phyloP scores from a whole-genome alignment of 2,329 filamentous ascomycete genomes.

The Colletotrichum horii region DNA sequence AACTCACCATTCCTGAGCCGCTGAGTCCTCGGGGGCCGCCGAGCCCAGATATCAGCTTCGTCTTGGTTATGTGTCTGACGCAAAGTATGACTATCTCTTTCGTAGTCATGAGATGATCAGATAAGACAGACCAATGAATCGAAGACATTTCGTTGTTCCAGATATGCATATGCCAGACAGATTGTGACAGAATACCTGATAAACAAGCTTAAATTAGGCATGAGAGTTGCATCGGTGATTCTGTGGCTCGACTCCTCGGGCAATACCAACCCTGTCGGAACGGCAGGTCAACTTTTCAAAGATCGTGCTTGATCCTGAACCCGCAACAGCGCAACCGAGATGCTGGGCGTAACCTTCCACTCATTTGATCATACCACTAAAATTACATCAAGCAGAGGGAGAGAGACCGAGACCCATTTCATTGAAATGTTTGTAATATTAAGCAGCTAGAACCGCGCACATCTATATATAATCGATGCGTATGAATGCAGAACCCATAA shows the following conservation, averaged over 20 bases:
- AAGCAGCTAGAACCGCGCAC: not conserved
- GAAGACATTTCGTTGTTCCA: no score
- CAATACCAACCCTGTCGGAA: no score
- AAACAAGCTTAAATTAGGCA: no score
- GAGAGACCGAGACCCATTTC: not conserved
- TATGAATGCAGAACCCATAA: not conserved
- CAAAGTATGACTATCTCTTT: no score
- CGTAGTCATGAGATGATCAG: no score
- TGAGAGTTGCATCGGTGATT: not conserved
- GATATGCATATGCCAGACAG: no score
- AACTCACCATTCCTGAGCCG: not conserved
- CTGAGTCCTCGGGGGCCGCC: not conserved
- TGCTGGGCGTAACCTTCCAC: not conserved
- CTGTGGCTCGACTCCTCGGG: not conserved
- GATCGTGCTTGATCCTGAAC: not conserved
- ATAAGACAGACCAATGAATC: no score
- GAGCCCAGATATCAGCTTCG: not conserved
- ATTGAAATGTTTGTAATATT: not conserved
- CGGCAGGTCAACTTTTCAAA: not conserved
- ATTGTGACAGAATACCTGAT: no score
- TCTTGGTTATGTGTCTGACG: no score
- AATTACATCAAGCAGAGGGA: not conserved
- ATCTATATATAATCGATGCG: not conserved
- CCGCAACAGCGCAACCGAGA: not conserved
- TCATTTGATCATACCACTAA: not conserved